phyloP scores from a whole-genome alignment of 148 eudicot genomes.

The Silene uniflora region DNA sequence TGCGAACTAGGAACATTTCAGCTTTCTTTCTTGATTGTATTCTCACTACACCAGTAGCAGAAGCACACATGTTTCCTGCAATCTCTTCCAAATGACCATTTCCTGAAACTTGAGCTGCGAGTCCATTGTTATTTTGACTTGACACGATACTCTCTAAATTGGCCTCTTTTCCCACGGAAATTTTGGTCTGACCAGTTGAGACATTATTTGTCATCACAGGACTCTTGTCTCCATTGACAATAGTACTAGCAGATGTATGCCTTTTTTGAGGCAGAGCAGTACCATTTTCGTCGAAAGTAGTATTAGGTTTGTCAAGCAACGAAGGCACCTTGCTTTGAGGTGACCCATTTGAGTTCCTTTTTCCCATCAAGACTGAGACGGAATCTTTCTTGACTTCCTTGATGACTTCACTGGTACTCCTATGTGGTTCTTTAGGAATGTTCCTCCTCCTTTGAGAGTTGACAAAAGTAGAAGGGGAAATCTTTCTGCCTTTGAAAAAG shows the following conservation, averaged over 20 bases:
- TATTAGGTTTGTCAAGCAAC: slow-evolving; percentile 17
- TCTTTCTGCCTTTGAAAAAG: slow-evolving; percentile 50
- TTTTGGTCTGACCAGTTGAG: slow-evolving; percentile 20
- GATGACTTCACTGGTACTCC: slow-evolving; percentile 22
- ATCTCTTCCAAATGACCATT: slow-evolving; percentile 45
- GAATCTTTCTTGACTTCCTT: slow-evolving; percentile 28
- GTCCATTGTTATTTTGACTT: slow-evolving; percentile 34
- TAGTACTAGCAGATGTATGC: slow-evolving; percentile 27
- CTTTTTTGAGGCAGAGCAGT: slow-evolving; percentile 18
- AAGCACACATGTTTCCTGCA: slow-evolving; percentile 88
- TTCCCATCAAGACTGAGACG: slow-evolving; percentile 18
- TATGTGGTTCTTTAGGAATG: slow-evolving; percentile 29
- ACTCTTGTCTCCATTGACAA: slow-evolving; percentile 24
- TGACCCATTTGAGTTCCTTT: slow-evolving; percentile 40
- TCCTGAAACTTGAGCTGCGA: slow-evolving; percentile 25
- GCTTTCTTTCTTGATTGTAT: slow-evolving; percentile 95
- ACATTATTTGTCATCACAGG: slow-evolving; percentile 16
- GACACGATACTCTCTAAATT: slow-evolving; percentile 20
- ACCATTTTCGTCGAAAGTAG: slow-evolving; percentile 25
- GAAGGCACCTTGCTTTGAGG: slow-evolving; percentile 30
- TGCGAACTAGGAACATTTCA: slow-evolving; percentile 94
- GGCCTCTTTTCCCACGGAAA: slow-evolving; percentile 21
- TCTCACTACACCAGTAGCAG: slow-evolving; percentile 94
- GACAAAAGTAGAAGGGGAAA: slow-evolving; percentile 49
- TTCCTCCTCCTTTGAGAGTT: slow-evolving; percentile 38